Conservation (phyloP, 768 basidiomycete species). For the Mrakia frigida region DNA sequence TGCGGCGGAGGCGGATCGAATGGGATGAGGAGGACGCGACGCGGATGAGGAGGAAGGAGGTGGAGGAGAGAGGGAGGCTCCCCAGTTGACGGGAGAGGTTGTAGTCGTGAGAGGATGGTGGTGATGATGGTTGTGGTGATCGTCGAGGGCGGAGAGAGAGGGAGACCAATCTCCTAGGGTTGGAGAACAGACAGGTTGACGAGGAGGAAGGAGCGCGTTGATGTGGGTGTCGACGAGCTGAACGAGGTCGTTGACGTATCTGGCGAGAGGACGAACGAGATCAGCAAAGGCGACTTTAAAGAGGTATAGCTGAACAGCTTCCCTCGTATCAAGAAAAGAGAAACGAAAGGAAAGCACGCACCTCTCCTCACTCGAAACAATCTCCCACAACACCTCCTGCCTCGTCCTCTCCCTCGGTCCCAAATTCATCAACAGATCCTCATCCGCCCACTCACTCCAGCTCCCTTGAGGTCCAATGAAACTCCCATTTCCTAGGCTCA, state of each 20-base stretch:
- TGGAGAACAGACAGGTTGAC: constrained; percentile 50
- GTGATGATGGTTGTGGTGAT: constrained; percentile 31
- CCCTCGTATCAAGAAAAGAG: background rate
- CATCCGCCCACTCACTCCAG: constrained; percentile 93
- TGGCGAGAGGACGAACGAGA: constrained; percentile 42
- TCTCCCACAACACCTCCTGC: constrained; percentile 95
- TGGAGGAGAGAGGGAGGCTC: background rate
- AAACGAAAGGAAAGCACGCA: constrained; percentile 44
- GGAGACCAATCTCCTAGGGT: constrained; percentile 37
- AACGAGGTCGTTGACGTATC: constrained; percentile 84
- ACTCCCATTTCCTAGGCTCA: constrained; percentile 40
- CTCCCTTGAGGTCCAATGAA: constrained; percentile 58
- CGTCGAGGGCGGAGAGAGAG: constrained; percentile 29
- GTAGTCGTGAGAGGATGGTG: constrained; percentile 52
- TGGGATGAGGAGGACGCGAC: background rate
- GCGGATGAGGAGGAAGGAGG: background rate
- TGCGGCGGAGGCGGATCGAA: background rate
- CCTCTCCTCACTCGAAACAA: constrained; percentile 93
- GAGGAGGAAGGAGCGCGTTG: constrained; percentile 77
- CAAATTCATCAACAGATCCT: constrained; percentile 85
- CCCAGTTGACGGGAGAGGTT: constrained; percentile 3
- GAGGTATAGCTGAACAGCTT: too few species aligned
- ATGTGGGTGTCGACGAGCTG: constrained; percentile 94
- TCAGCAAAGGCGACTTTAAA: too few species aligned
- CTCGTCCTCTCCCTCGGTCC: constrained; percentile 91